Evolutionary conservation across 495 filamentous ascomycete genomes (phyloP).

Genomic region (Penicillium pulvis): DNA sequence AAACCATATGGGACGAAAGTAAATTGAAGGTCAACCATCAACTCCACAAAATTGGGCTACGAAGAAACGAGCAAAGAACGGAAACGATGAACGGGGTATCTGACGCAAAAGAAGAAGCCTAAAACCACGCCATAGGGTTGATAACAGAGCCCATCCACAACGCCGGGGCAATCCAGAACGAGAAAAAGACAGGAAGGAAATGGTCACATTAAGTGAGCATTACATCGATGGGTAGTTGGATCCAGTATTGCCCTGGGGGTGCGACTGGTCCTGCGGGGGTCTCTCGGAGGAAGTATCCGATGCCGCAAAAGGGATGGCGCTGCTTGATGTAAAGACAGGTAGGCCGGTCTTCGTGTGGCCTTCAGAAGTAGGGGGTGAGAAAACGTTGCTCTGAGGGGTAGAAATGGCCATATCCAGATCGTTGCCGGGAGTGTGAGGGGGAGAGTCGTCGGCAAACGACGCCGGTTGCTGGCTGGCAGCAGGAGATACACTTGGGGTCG

Average conservation of each 20-base stretch:
- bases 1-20: background rate
- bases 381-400: conserved; percentile 23
- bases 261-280: background rate
- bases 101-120: background rate
- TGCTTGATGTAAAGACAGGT: conserved; percentile 54
- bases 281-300: background rate
- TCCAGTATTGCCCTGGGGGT: background rate
- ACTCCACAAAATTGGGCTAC: background rate
- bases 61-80: background rate
- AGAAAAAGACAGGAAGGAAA: background rate
- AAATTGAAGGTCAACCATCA: background rate
- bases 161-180: background rate
- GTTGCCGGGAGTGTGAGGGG: conserved; percentile 28
- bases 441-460: conserved; percentile 8
- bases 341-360: conserved; percentile 45
- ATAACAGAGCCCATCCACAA: background rate
- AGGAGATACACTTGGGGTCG: conserved; percentile 8
- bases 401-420: conserved; percentile 1
- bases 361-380: conserved; percentile 35
- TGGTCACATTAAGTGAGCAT: background rate
- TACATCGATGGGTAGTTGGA: background rate
- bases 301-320: conserved; percentile 52
- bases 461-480: conserved; percentile 10
- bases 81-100: background rate
- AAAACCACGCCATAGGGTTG: background rate